Evolutionary conservation across 2,329 filamentous ascomycete species (phyloP), one percentile per base, ranked within the genome.

Genomic region (Apiospora arundinis): DNA sequence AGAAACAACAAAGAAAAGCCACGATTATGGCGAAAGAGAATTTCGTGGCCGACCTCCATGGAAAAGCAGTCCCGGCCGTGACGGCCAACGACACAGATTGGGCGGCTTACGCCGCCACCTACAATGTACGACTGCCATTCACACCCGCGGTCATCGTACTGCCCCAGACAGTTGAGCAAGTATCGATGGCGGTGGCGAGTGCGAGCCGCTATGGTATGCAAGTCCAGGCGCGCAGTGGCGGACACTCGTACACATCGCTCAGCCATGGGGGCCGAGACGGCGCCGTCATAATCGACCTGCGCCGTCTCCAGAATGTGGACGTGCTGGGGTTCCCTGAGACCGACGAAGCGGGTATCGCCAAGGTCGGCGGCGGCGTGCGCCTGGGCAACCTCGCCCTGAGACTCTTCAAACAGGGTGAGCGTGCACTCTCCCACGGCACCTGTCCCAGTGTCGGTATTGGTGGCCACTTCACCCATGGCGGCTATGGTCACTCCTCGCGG

Each of bases 241-340:
- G 86, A 0, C 86, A 88, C 72, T 85, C 82, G 14, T 88, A 86
- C 76, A 85, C 80, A 1, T 86, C 84, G 52, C 83, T 84, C 74
- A 83, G 84, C 78, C 79, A 76, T 69, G 80, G 81, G 8, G 81
- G 80, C 1, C 48, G 72, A 2, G 72, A 82, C 72, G 80, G 81
- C 4, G 73, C 77, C 63, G 75, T 81, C 69, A 78, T 83, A 18
- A 72, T 84, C 46, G 79, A 83, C 70, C 74, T 83, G 40, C 75
- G 80, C 46, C 69, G 76, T 4, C 74, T 83, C 67, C 76, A 79
- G 37, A 69, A 70, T 12, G 68, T 82, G 42, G 12, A 28, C 0
- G 67, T 79, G 25, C 42, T 45, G 42, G 11, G 42, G 11, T n/a
- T 11, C 28, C 9, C 3, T 4, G 56, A 40, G 8, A 7, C 18